Conservation (phyloP, 768 basidiomycete species). For the Serendipita sp. region DNA sequence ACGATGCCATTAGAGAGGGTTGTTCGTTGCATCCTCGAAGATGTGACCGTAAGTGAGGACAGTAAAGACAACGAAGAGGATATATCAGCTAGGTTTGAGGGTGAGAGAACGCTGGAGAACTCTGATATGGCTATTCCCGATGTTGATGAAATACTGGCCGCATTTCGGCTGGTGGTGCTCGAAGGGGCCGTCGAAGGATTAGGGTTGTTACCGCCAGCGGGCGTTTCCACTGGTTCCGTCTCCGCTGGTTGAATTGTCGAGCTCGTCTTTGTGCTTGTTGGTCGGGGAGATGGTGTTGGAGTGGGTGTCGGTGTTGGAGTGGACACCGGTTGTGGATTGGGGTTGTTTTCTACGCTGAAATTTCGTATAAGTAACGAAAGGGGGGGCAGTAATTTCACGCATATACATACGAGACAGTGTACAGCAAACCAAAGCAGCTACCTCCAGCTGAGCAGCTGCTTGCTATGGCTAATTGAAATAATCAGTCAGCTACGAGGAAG, state of each 20-base stretch:
- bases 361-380: not conserved
- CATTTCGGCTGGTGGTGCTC: not conserved
- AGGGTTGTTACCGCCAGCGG: not conserved
- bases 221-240: not conserved
- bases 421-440: not conserved
- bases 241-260: not conserved
- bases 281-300: not conserved
- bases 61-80: not conserved
- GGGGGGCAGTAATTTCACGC: not conserved
- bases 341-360: not conserved
- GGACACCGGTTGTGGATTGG: not conserved
- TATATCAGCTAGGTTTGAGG: not conserved
- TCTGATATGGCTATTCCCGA: not conserved
- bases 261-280: not conserved
- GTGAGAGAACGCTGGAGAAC: not conserved
- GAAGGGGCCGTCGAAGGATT: not conserved
- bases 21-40: not conserved
- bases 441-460: not conserved
- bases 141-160: not conserved
- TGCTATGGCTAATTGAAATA: not conserved
- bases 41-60: not conserved
- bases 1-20: not conserved
- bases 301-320: not conserved
- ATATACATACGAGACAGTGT: not conserved
- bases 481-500: not conserved